phyloP scores from a whole-genome alignment of 805 yeast genomes.

The Saccharomycopsis malanga region DNA sequence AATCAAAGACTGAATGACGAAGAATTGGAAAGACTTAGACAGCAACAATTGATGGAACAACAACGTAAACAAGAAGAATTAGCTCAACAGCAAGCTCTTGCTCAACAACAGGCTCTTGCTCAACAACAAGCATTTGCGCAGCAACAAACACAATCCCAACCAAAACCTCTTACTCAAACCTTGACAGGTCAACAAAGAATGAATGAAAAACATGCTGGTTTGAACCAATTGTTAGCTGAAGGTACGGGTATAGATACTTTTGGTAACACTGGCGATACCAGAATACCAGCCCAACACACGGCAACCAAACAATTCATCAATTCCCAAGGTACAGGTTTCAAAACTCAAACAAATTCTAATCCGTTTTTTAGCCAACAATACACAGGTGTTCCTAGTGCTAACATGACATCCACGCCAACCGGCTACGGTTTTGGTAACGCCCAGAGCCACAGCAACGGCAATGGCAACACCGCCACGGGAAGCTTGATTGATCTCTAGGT shows the following conservation, averaged over 20 bases:
- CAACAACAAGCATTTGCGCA: slow-evolving; percentile 15
- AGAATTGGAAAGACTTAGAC: slow-evolving; percentile 15
- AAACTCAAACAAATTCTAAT: slow-evolving; percentile 40
- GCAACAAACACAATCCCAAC: slow-evolving; percentile 25
- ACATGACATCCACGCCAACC: slow-evolving; percentile 71
- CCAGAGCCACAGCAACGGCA: slow-evolving; percentile 2
- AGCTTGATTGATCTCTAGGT: slow-evolving; percentile 20
- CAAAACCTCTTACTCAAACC: slow-evolving; percentile 36
- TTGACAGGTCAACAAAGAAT: slow-evolving; percentile 49
- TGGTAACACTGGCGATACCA: slow-evolving; percentile 75
- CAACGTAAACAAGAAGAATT: slow-evolving; percentile 9
- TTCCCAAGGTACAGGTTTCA: slow-evolving; percentile 77
- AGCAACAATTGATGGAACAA: slow-evolving; percentile 22
- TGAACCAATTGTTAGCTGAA: slow-evolving; percentile 69
- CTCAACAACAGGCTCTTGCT: slow-evolving; percentile 20
- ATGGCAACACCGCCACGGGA: slow-evolving; percentile 6
- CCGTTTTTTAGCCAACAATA: slow-evolving; percentile 56
- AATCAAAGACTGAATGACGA: slow-evolving; percentile 23
- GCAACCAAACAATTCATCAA: slow-evolving; percentile 72
- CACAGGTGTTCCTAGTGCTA: slow-evolving; percentile 62
- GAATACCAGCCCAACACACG: slow-evolving; percentile 92
- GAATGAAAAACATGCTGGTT: slow-evolving; percentile 56
- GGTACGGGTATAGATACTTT: slow-evolving; percentile 94
- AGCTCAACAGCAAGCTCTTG: slow-evolving; percentile 17
- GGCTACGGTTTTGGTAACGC: slow-evolving; percentile 90